Base-by-base conservation (phyloP, 2,329 filamentous ascomycete genomes). In the Colletotrichum tropicicola region DNA sequence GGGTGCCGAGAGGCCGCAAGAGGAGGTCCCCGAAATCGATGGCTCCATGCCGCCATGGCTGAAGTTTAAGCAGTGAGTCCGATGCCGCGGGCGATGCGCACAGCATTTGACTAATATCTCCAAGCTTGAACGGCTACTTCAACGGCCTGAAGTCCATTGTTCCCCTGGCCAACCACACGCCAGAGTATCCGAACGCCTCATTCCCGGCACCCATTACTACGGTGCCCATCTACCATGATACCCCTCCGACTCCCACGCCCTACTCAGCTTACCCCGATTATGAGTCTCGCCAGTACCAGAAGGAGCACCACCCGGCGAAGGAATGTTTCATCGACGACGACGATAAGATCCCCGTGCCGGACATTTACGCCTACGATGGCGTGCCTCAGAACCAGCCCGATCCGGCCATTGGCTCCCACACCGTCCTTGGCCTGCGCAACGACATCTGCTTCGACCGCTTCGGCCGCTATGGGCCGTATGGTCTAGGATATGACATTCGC, bases 381-480 rank as follows among this genome's bases (percentile, higher is more conserved):
- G 80, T 96, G 6, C 89, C 92, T 1, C 85, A 90, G 70, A 91
- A 92, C 12, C 92, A 94, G 77, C 92, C 94, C 0, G 89, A 94
- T 53, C 88, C 92, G 3, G 86, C 90, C 2, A 86, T 96, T 70
- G 94, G 94, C 4, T 94, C 92, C 0, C 90, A 96, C 73, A 83
- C 88, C 13, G 75, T 93, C 47, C 79, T 97, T 5, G 93, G 92
- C 0, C 77, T 97, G 41, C 83, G 89, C 21, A 86, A 93, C 66
- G 91, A 96, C 71, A 82, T 97, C 13, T 97, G 94, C 78, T 97
- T 97, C 74, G 94, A 97, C 72, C 87, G 94, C 6, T 97, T 93
- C 73, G 92, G 93, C 17, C 87, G 94, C 48, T 87, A 95, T 37
- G 94, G 93, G 0, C 91, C 93, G 0, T 97, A 97, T 72, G 94